A percentile compares a stretch with the other conserved stretches of the same genome.
phyloP scores from a whole-genome alignment of 176 grass and related monocot species.

The Phoenix dactylifera region DNA sequence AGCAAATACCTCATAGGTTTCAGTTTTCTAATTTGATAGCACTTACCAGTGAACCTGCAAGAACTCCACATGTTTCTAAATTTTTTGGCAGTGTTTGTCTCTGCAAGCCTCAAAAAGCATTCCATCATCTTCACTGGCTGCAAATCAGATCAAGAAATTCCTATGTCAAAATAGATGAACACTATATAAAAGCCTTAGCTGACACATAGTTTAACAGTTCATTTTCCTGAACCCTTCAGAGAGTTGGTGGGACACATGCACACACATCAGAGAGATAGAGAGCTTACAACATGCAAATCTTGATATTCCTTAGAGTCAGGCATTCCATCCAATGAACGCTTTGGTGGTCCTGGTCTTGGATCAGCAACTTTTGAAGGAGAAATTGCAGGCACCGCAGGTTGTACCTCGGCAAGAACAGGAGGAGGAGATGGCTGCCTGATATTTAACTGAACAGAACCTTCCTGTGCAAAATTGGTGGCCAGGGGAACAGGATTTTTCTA shows the following conservation, averaged over 20 bases:
- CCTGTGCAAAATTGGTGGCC: conserved; percentile 33
- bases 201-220: no score
- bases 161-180: no score
- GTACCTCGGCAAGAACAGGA: conserved; percentile 73
- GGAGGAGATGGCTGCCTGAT: conserved; percentile 88
- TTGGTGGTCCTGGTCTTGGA: conserved; percentile 66
- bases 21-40: conserved; percentile 3
- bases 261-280: conserved; percentile 1
- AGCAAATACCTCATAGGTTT: conserved; percentile 9
- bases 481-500: conserved; percentile 35
- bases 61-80: conserved; percentile 98
- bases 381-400: conserved; percentile 44
- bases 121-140: conserved; percentile 98
- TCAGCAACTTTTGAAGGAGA: conserved; percentile 81
- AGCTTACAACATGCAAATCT: conserved; percentile 90
- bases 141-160: conserved; percentile 3
- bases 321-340: background rate
- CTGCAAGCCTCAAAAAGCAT: conserved; percentile 89
- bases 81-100: conserved; percentile 76
- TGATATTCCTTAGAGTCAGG: conserved; percentile 51
- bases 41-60: conserved; percentile 93
- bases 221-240: no score
- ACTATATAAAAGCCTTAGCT: no score
- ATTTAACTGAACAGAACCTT: conserved; percentile 55
- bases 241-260: no score